Evolutionary conservation across 345 rosid genomes (phyloP), one percentile per base, ranked within the genome.

Genomic region (Arabidopsis arenosa): DNA sequence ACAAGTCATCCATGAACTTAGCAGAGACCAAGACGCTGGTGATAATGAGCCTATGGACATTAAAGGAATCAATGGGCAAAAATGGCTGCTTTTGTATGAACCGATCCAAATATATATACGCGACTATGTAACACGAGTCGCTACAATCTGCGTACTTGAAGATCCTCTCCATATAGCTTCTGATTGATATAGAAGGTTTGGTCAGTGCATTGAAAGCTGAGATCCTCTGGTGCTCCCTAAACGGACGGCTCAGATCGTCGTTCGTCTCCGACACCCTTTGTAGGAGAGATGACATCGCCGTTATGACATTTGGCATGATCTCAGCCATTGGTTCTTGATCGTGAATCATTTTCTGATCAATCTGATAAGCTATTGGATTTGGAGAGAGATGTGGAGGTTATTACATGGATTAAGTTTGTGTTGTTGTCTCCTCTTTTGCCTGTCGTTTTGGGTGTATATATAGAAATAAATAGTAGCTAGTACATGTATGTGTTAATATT

Each of bases 1-100:
- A 90, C 96, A 83, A 75, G 71, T 88, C 96, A 78, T 90, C 93
- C 96, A 88, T 84, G 87, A 90, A 90, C 81, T 90, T 90, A 54
- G 85, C 91, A 52, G 96, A 85, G 78, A 90, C 81, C 87, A 90
- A 66, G 72, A 88, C 93, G 43, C 93, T 90, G 70, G 96, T 83
- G 18, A 90, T 88, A 17, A 90, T 87, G 64, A 90, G 78, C 36
- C 96, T 73, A 53, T 90, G 96, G 9, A 88, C 89, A 62, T 84
- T 90, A 83, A 81, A 84, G 17, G 88, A 90, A 70, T 80, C 84
- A 81, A 90, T 76, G 9, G 87, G 88, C 60, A 86, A 53, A 51
- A 74, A 84, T 0, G 87, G 86, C 17, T 90, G 91, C 52, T 78
- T 68, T 81, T 84, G 84, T 3, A 81, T 55, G 56, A 88, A 90